Base-by-base conservation (phyloP, 306 rosid species). In the Cucurbita moschata region DNA sequence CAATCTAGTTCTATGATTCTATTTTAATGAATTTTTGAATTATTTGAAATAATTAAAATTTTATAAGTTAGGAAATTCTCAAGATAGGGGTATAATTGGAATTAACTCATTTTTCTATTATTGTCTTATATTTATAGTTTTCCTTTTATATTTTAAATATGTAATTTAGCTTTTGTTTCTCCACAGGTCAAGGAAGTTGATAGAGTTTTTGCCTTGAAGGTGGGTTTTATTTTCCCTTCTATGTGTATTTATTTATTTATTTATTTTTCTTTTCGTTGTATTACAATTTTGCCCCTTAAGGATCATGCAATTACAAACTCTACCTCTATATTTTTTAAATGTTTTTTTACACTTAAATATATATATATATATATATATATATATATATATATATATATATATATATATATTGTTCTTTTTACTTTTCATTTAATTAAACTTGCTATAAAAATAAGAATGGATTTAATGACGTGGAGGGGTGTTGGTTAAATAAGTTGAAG, bases 191-290 rank as follows among this genome's bases (percentile, higher is more conserved):
- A 8, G n/a, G 86, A 87, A 77, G 90, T 81, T 74, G 60, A 18
- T 72, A 84, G 62, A 79, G 75, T 78, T 40, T 85, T 88, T 74
- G 70, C 75, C 39, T 72, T 88, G 62, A 85, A 81, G 95, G 97
- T 38, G 13, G 4, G 23, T 62, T 38, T 15, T 38, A 14, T 7
- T 37, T 37, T 62, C 11, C 23, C 19, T 5, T 15, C 23, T 19
- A 11, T n/a, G 16, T 47, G 9, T 10, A 14, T 16, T 12, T n/a
- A 7, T 10, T 0, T 40, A 40, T 40, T 0, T 40, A 63, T 43
- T 7, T 43, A 5, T 43, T 0, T 2, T 5, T 11, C 0, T 0
- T 12, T 49, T 49, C 1, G 5, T 15, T 3, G 4, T 3, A 49
- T 49, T 49, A 49, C n/a, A 49, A 49, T 5, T 49, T 13, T 49